Base-by-base conservation (phyloP, 169 alveolate genomes). In the Plasmodium gallinaceum region DNA sequence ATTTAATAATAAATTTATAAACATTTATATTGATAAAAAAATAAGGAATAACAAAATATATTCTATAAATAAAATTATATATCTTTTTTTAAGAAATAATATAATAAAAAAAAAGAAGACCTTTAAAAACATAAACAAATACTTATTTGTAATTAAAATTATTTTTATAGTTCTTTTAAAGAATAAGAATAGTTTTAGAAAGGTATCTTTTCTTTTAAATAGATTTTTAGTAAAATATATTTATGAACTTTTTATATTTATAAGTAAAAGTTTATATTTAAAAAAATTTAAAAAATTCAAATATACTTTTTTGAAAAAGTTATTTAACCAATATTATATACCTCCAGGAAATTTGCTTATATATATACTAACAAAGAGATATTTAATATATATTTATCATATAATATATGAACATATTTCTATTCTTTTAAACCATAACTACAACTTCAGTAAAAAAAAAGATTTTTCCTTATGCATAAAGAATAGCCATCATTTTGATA, bases 301-400 rank as follows among this genome's bases (percentile, higher is more conserved):
- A 14, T 74, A 20, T 26, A 16, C 48, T 12, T 62, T 26, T 48
- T 20, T 43, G 51, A 42, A 32, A 14, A 20, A 26, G 7, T 24
- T 14, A 46, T 26, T 39, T 20, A 43, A 43, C 10, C 43, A 10
- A n/a, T 26, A 43, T 32, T 54, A 72, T 32, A 61, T 18, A 51
- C 45, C 51, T 8, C 6, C 37, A 72, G 26, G 43, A 14, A 52
- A 42, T 16, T 1, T 61, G 42, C 10, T 37, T n/a, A 20, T 45
- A 51, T 74, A 18, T 74, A 45, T 43, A 51, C 57, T 74, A 45
- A 74, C 39, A 54, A 74, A 48, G 58, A 22, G 60, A 5, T 65
- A 58, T 32, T 54, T 74, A 65, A 74, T 74, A 54, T 39, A 65
- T 18, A 58, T 62, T 24, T 74, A 74, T 46, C 6, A 32, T 16